Base-by-base conservation (phyloP, 108 stramenopile species). In the Pseudonitzschia delicatissima region DNA sequence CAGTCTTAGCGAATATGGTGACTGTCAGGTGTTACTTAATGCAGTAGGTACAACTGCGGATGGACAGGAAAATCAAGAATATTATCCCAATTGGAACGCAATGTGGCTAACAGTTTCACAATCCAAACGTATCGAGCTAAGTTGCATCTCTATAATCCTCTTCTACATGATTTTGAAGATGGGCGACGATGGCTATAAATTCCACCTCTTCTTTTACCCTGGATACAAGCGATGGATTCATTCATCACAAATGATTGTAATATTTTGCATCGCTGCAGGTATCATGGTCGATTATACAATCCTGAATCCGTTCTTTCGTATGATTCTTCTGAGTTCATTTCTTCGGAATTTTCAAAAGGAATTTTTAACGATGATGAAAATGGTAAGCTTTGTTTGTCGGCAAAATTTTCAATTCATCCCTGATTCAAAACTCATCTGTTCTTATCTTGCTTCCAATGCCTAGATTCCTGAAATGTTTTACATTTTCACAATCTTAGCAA, bases 1-100 rank as follows among this genome's bases (percentile, higher is more conserved):
- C 23, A 25, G 18, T 26, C 28, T 60, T 27, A 49, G 67, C 26
- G 66, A 48, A n/a, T 63, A 52, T 45, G 76, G 64, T 34, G 67
- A 72, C 36, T 92, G 87, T 45, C 59, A 67, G 32, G 51, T 57
- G 37, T 35, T 71, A n/a, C 29, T 77, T 28, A 57, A 45, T 28
- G 67, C 66, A 31, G 28, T 48, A 25, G 79, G 72, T 4, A 34
- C 35, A 47, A 35, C 74, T 34, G 79, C 34, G 5, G 68, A 71
- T 60, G 67, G 58, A 35, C 15, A 37, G 1, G 73, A 53, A 4
- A 33, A 59, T 52, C 76, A 74, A 7, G 33, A 79, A 15, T 73
- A 80, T 15, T 92, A 92, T 64, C 91, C 91, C 9, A 92, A 82
- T 53, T 63, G 75, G 17, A 35, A 55, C 26, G 40, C 72, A 21